Evolutionary conservation across 2,329 filamentous ascomycete species (phyloP).

Genomic region (Fusarium falciforme): DNA sequence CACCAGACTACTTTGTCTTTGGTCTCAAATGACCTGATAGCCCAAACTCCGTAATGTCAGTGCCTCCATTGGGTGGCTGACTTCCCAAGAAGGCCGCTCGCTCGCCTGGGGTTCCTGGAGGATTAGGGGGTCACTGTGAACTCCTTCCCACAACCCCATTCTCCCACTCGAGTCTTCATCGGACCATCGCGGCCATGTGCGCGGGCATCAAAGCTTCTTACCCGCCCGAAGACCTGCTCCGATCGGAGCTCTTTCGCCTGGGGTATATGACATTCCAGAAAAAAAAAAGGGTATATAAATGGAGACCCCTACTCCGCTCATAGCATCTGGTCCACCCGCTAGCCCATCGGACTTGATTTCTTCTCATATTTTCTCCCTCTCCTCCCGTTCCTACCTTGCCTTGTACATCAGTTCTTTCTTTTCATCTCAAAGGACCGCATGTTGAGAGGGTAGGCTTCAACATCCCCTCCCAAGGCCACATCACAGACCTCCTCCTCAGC

Average conservation of each 20-base stretch:
- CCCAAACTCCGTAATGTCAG: constrained; percentile 6
- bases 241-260: constrained; percentile 33
- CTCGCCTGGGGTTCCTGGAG: constrained; percentile 1
- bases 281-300: constrained; percentile 36
- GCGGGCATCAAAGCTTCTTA: constrained; percentile 26
- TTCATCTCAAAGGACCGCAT: not conserved
- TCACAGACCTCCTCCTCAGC: not conserved
- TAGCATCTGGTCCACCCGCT: constrained; percentile 25
- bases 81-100: not conserved
- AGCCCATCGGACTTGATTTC: not conserved
- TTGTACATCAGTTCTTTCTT: not conserved
- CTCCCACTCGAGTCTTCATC: constrained; percentile 9
- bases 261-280: constrained; percentile 8
- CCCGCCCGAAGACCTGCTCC: constrained; percentile 22
- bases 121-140: not conserved
- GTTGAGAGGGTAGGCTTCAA: not conserved
- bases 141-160: constrained; percentile 6
- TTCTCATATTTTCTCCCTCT: constrained; percentile 4
- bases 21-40: not conserved
- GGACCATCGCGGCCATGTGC: constrained; percentile 6
- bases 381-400: not conserved
- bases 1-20: not conserved
- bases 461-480: not conserved
- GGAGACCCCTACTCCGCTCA: constrained; percentile 28
- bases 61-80: constrained; percentile 10